Evolutionary conservation across 2,329 filamentous ascomycete genomes (phyloP).

Genomic region (Colletotrichum sp.): DNA sequence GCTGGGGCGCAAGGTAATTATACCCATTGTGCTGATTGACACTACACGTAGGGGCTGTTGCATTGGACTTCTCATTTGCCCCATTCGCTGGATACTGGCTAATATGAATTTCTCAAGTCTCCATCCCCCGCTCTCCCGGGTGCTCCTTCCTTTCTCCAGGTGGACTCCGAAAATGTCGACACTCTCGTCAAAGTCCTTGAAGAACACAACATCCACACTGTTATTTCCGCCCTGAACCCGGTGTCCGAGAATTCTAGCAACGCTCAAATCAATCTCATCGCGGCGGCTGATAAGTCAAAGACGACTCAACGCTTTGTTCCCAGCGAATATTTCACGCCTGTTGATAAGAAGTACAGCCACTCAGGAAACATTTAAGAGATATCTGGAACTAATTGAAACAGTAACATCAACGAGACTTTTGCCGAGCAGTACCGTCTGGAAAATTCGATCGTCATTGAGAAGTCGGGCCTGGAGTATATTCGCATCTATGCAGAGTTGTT

Average conservation of each 20-base stretch:
- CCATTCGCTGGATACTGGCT: background rate
- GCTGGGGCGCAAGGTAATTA: constrained; percentile 23
- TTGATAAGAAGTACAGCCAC: background rate
- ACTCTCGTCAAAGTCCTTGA: constrained; percentile 27
- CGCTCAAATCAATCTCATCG: constrained; percentile 43
- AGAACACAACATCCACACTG: constrained; percentile 42
- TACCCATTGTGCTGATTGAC: background rate
- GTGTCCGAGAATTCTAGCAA: constrained; percentile 24
- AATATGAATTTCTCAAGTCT: background rate
- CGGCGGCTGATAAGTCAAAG: constrained; percentile 41
- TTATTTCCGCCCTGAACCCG: constrained; percentile 44
- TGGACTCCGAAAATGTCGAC: constrained; percentile 29
- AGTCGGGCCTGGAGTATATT: constrained; percentile 2
- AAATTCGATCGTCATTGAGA: background rate
- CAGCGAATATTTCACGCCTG: constrained; percentile 34
- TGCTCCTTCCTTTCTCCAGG: constrained; percentile 21
- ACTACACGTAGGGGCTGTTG: background rate
- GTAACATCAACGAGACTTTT: background rate
- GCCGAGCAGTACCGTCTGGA: background rate
- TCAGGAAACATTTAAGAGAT: fast-evolving
- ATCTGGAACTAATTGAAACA: background rate
- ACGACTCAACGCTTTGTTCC: constrained; percentile 45
- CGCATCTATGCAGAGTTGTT: constrained; percentile 27
- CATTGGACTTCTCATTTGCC: background rate
- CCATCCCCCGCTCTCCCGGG: constrained; percentile 20